These are phyloP conservation scores for Exophiala oligosperma DNA, from an alignment of 2,329 filamentous ascomycete genomes.

Conservation along the genomic window DNA sequence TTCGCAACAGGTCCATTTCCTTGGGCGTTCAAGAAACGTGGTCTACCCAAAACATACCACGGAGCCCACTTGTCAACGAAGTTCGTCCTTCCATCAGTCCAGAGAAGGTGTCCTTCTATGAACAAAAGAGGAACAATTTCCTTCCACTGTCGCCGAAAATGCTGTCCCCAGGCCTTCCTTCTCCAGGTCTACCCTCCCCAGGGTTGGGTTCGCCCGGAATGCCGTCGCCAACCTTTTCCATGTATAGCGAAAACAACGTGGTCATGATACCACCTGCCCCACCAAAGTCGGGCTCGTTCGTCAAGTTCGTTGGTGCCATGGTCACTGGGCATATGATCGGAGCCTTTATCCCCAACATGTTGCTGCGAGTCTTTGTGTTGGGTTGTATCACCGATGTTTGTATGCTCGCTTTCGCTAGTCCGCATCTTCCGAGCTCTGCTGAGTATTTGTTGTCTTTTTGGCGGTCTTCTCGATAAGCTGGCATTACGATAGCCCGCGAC, in stretches of 20 bases:
- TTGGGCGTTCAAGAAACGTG: no score
- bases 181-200: no score
- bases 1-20: no score
- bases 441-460: constrained; percentile 20
- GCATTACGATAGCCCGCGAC: background rate
- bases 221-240: constrained; percentile 19
- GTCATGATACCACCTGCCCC: constrained; percentile 21
- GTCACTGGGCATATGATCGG: constrained; percentile 23
- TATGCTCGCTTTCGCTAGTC: constrained; percentile 23
- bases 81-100: no score
- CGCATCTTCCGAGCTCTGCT: constrained; percentile 21
- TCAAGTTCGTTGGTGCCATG: constrained; percentile 21
- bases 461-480: background rate
- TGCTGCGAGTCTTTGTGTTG: constrained; percentile 22
- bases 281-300: constrained; percentile 14
- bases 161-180: no score
- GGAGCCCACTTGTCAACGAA: no score
- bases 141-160: no score
- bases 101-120: no score
- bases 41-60: no score
- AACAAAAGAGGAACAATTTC: no score
- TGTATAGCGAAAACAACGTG: constrained; percentile 20
- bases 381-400: constrained; percentile 25
- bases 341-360: constrained; percentile 21
- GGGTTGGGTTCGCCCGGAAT: background rate